phyloP scores from a whole-genome alignment of 208 protist species.

The Histomonas meleagridis region DNA sequence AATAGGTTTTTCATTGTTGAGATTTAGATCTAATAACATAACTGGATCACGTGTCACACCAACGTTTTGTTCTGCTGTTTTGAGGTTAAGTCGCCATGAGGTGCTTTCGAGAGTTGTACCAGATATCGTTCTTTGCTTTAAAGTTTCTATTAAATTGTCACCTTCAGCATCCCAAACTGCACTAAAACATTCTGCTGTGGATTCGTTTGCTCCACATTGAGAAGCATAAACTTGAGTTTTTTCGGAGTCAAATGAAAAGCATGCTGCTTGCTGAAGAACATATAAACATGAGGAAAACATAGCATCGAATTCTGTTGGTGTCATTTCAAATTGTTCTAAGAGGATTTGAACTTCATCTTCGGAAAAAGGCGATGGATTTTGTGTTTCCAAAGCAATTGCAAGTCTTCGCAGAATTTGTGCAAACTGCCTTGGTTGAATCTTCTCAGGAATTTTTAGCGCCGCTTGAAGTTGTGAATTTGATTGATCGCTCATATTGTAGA shows the following conservation, averaged over 20 bases:
- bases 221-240: background rate
- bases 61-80: background rate
- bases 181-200: background rate
- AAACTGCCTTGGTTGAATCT: background rate
- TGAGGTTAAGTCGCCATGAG: background rate
- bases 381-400: background rate
- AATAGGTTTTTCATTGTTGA: background rate
- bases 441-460: background rate
- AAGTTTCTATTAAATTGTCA: background rate
- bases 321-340: background rate
- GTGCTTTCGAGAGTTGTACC: background rate
- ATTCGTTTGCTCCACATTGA: background rate
- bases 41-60: background rate
- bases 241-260: constrained; percentile 27
- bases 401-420: background rate
- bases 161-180: constrained; percentile 25
- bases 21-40: background rate
- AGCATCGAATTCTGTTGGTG: constrained; percentile 34
- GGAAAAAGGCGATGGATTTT: background rate
- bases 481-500: no score
- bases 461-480: no score
- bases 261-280: background rate
- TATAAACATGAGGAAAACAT: background rate
- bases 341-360: constrained; percentile 28
- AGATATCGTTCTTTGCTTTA: background rate